phyloP scores from a whole-genome alignment of 2,329 filamentous ascomycete species.

The Cladosporium austrohemisphaericum region DNA sequence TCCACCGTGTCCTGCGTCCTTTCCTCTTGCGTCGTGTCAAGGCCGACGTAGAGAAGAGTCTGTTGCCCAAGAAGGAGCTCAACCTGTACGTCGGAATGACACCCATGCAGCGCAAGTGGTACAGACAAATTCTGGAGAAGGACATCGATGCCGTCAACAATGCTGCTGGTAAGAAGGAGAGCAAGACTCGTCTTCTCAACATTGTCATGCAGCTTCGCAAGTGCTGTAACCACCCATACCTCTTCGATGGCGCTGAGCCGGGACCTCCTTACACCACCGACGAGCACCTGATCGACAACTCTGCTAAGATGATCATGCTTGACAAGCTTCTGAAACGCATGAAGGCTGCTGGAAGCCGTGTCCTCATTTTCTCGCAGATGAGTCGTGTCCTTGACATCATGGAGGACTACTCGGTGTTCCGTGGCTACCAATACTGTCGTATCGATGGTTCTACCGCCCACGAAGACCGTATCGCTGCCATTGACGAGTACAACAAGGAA shows the following conservation, averaged over 20 bases:
- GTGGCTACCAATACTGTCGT: constrained; percentile 90
- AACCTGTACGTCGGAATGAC: constrained; percentile 98
- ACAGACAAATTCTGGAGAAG: constrained; percentile 97
- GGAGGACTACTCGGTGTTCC: constrained; percentile 96
- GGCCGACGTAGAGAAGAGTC: constrained; percentile 94
- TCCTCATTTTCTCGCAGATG: constrained; percentile 99
- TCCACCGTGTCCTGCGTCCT: constrained; percentile 86
- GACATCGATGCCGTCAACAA: constrained; percentile 99
- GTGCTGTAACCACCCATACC: constrained; percentile 97
- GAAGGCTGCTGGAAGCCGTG: constrained; percentile 80
- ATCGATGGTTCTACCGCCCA: constrained; percentile 97
- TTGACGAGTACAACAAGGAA: constrained; percentile 97
- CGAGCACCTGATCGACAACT: constrained; percentile 88
- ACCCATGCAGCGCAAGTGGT: constrained; percentile 99
- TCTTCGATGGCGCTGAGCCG: constrained; percentile 95
- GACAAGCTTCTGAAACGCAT: constrained; percentile 85
- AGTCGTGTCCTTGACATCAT: constrained; percentile 93
- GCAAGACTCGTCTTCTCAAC: constrained; percentile 92
- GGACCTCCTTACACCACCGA: constrained; percentile 97
- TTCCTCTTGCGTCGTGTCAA: constrained; percentile 96
- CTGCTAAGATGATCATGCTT: constrained; percentile 95
- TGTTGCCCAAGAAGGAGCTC: constrained; percentile 94
- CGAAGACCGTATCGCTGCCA: constrained; percentile 94
- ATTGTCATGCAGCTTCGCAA: constrained; percentile 99
- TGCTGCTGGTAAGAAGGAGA: constrained; percentile 91